These are phyloP conservation scores for Gigaspora rosea DNA, from an alignment of 192 early-diverging fungal species.

Conservation along the genomic window DNA sequence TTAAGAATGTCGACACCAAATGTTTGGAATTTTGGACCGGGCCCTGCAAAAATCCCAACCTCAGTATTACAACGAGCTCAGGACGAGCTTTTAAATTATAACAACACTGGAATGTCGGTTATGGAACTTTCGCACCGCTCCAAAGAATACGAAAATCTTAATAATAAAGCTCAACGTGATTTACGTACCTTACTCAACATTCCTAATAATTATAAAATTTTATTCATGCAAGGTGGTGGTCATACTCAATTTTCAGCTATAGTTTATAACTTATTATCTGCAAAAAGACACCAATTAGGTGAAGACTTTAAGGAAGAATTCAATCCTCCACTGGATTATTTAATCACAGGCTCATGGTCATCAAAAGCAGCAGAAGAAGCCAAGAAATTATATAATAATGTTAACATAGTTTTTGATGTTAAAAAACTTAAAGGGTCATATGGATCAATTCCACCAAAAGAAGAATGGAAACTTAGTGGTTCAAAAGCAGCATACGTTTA, in stretches of 20 bases:
- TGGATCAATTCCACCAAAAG: slow-evolving; percentile 56
- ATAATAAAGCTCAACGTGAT: slow-evolving; percentile 71
- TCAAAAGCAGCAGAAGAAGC: slow-evolving; percentile 86
- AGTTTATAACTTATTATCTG: slow-evolving; percentile 86
- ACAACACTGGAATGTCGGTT: slow-evolving; percentile 83
- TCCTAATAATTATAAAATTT: slow-evolving; percentile 85
- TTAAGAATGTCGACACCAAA: slow-evolving; percentile 23
- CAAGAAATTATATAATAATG: slow-evolving; percentile 71
- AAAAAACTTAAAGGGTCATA: slow-evolving; percentile 57
- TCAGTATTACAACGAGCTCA: slow-evolving; percentile 85
- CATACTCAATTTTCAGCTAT: slow-evolving; percentile 89
- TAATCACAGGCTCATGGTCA: slow-evolving; percentile 92
- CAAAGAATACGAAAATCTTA: slow-evolving; percentile 74
- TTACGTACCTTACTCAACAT: slow-evolving; percentile 75
- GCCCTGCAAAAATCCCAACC: slow-evolving; percentile 85
- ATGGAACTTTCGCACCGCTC: slow-evolving; percentile 97
- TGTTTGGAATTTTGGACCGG: slow-evolving; percentile 85
- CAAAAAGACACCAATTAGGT: slow-evolving; percentile 42
- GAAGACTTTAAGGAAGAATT: slow-evolving; percentile 33
- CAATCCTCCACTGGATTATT: slow-evolving; percentile 76
- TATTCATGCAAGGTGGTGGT: slow-evolving; percentile 96
- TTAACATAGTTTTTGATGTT: slow-evolving; percentile 79
- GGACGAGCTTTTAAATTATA: slow-evolving; percentile 79
- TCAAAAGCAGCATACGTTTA: slow-evolving; percentile 86
- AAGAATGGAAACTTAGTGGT: slow-evolving; percentile 69